Percentiles rank a stretch among this genome's conserved stretches.
Evolutionary conservation across 305 asterid species (phyloP).

Genomic region (Vinca major): DNA sequence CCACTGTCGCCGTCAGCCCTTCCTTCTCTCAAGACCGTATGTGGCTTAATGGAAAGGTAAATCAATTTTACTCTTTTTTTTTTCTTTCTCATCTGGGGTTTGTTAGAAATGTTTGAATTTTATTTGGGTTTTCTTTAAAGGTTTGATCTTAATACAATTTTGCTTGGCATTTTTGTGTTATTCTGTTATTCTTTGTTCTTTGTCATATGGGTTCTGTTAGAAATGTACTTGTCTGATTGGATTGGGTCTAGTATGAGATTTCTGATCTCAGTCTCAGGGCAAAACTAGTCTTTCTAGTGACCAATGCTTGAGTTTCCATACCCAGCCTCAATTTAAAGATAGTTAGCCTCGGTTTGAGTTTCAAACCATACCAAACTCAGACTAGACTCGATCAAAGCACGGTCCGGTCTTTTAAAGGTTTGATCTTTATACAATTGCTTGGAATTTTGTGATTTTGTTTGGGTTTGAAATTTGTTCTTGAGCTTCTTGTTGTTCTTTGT

Average conservation of each 20-base stretch:
- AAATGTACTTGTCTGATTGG: too few species aligned
- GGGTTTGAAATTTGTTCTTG: too few species aligned
- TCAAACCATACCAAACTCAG: too few species aligned
- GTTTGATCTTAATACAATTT: background rate
- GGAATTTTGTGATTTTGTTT: background rate
- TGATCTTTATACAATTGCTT: background rate
- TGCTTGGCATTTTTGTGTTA: background rate
- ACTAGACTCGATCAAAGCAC: background rate
- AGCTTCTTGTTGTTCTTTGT: too few species aligned
- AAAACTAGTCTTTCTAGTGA: too few species aligned
- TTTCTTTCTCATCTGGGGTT: too few species aligned
- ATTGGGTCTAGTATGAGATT: too few species aligned
- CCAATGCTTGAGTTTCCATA: too few species aligned
- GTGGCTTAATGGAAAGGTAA: slow-evolving; percentile 95
- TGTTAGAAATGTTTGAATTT: too few species aligned
- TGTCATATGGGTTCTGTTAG: background rate
- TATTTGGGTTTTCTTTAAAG: background rate
- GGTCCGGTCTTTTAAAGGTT: background rate
- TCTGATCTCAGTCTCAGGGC: too few species aligned
- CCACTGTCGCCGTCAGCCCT: slow-evolving; percentile 95
- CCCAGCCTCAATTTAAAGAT: too few species aligned
- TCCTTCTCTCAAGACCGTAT: slow-evolving; percentile 66
- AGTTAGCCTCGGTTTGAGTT: too few species aligned
- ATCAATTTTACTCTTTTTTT: background rate
- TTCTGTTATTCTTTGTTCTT: background rate